Percentiles rank a stretch among this genome's conserved stretches.
Conservation (phyloP, 176 grass and related monocot species). For the Aegilops longissima region DNA sequence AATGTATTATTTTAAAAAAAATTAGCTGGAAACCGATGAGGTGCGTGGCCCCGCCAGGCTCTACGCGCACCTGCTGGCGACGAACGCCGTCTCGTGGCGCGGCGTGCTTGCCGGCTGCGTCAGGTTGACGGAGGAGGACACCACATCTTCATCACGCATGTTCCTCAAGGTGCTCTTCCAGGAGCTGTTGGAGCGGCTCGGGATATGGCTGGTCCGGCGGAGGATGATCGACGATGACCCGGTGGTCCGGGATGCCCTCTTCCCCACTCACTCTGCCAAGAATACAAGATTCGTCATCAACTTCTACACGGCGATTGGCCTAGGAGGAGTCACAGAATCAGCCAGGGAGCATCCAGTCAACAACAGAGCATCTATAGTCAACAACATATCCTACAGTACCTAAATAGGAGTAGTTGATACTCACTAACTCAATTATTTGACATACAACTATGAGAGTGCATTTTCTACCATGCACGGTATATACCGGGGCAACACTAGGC, state of each 20-base stretch:
- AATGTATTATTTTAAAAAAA: too few relatives aligned
- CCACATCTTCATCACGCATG: background rate
- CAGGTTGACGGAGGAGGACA: background rate
- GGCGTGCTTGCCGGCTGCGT: background rate
- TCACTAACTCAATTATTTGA: too few relatives aligned
- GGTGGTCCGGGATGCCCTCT: conserved; percentile 37
- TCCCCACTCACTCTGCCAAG: conserved; percentile 35
- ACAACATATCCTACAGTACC: too few relatives aligned
- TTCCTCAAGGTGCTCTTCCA: conserved; percentile 33
- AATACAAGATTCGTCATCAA: conserved; percentile 43
- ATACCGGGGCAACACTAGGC: too few relatives aligned
- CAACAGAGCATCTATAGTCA: background rate
- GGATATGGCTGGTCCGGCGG: conserved; percentile 20
- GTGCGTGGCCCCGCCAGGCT: background rate
- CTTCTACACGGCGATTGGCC: background rate
- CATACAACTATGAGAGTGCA: too few relatives aligned
- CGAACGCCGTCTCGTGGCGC: background rate
- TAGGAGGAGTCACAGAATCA: background rate
- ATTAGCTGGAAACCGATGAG: background rate
- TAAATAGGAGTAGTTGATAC: too few relatives aligned
- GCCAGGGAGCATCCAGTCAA: background rate
- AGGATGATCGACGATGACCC: background rate
- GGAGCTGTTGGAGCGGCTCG: conserved; percentile 47
- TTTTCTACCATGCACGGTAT: too few relatives aligned
- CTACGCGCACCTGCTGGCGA: background rate